Evolutionary conservation across 2,329 filamentous ascomycete species (phyloP).

Genomic region (Aschersonia sp.): DNA sequence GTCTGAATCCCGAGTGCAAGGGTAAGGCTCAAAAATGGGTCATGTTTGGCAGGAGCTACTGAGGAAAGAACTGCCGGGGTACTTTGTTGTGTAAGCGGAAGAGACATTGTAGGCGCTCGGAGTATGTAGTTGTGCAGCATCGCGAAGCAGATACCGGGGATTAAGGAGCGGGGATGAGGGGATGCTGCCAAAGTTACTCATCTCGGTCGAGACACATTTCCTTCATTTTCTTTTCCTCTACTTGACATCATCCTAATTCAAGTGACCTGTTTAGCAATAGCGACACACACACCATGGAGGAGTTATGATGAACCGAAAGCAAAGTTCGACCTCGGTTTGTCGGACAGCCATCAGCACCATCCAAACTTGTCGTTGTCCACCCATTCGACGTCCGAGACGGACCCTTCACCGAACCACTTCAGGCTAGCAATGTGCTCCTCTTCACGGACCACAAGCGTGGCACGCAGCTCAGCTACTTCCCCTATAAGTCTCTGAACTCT

Average conservation of each 20-base stretch:
- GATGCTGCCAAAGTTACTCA: background rate
- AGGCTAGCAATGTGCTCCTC: slow-evolving; percentile 55
- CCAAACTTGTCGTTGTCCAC: slow-evolving; percentile 63
- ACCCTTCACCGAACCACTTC: slow-evolving; percentile 51
- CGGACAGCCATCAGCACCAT: slow-evolving; percentile 42
- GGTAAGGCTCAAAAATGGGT: slow-evolving; percentile 70
- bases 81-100: too few species aligned
- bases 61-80: slow-evolving; percentile 8
- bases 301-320: background rate
- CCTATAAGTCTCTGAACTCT: slow-evolving; percentile 32
- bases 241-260: too few species aligned
- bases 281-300: too few species aligned
- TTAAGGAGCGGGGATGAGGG: background rate
- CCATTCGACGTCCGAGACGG: slow-evolving; percentile 48
- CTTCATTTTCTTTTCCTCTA: too few species aligned
- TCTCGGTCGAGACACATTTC: too few species aligned
- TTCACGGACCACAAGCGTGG: slow-evolving; percentile 40
- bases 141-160: background rate
- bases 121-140: background rate
- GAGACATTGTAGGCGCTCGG: background rate
- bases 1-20: slow-evolving; percentile 76
- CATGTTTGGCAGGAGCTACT: slow-evolving; percentile 75
- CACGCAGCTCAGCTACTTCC: slow-evolving; percentile 28
- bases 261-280: too few species aligned
- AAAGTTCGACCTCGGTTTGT: background rate